These are phyloP conservation scores for Theileria sp. DNA, from an alignment of 169 alveolate genomes.

Conservation along the genomic window DNA sequence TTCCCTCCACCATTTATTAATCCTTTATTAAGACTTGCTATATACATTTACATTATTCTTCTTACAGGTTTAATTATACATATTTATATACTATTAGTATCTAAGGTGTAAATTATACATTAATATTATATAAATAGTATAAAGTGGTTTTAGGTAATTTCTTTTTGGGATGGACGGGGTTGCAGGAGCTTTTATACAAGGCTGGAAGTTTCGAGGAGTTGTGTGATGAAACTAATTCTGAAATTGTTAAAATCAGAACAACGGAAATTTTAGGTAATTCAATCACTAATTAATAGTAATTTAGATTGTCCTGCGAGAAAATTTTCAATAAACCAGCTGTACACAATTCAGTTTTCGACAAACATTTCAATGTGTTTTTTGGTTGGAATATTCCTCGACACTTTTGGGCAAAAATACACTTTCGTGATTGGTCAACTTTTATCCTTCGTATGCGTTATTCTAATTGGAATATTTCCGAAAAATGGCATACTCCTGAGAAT, in stretches of 20 bases:
- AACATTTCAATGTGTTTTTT: conserved; percentile 30
- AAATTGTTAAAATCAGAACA: neutral
- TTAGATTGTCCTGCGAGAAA: conserved; percentile 45
- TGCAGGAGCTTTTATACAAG: conserved; percentile 46
- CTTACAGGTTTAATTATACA: neutral
- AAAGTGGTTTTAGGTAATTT: conserved; percentile 12
- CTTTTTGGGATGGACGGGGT: conserved; percentile 58
- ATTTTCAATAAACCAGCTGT: conserved; percentile 27
- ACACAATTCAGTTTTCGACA: conserved; percentile 34
- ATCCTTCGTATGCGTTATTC: neutral
- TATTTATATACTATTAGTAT: neutral
- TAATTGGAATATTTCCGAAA: conserved; percentile 21
- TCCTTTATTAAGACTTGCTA: neutral
- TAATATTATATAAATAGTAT: neutral
- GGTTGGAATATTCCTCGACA: conserved; percentile 28
- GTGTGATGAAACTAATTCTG: neutral
- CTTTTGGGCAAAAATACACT: conserved; percentile 28
- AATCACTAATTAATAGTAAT: too few relatives aligned
- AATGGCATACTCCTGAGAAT: conserved; percentile 15
- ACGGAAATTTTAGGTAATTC: neutral
- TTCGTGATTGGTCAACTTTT: conserved; percentile 27
- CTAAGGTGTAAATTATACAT: too few relatives aligned
- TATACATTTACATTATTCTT: neutral
- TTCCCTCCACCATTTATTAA: conserved; percentile 10
- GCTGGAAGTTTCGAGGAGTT: conserved; percentile 53